phyloP scores from a whole-genome alignment of 768 basidiomycete genomes.

The Artomyces pyxidatus region DNA sequence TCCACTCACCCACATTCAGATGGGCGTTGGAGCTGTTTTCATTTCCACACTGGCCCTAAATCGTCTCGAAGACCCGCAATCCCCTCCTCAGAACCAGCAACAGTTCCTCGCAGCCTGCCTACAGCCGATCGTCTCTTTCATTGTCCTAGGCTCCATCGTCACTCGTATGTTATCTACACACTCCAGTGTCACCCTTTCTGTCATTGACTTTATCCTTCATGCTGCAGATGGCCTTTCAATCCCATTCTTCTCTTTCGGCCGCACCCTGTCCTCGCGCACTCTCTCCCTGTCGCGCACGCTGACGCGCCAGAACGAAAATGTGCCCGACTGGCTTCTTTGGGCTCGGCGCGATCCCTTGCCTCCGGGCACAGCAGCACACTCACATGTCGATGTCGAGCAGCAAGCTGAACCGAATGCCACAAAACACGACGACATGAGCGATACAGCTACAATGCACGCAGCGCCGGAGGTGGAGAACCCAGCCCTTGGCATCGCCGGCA shows the following conservation, averaged over 20 bases:
- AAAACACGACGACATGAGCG: neutral
- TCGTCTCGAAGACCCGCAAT: conserved; percentile 46
- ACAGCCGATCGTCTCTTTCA: conserved; percentile 80
- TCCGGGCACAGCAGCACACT: neutral
- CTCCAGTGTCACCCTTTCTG: neutral
- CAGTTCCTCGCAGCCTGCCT: conserved; percentile 68
- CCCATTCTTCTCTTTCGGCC: conserved; percentile 38
- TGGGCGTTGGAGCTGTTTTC: conserved; percentile 92
- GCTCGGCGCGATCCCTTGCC: conserved; percentile 8
- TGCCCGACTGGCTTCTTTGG: conserved; percentile 15
- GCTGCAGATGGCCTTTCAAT: conserved; percentile 38
- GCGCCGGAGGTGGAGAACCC: neutral
- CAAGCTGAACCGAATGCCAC: neutral
- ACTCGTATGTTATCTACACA: conserved; percentile 44
- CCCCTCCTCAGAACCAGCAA: conserved; percentile 57
- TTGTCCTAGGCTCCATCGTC: conserved; percentile 82
- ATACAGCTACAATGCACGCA: neutral
- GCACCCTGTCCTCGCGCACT: conserved; percentile 1
- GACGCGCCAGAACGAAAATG: neutral
- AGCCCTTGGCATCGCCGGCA: neutral
- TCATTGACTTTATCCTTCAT: neutral
- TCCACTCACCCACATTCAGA: conserved; percentile 32
- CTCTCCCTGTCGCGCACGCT: neutral
- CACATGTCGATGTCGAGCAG: neutral
- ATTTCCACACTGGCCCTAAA: conserved; percentile 68